These are phyloP conservation scores for Seminavis robusta DNA, from an alignment of 108 stramenopile genomes.

Conservation along the genomic window DNA sequence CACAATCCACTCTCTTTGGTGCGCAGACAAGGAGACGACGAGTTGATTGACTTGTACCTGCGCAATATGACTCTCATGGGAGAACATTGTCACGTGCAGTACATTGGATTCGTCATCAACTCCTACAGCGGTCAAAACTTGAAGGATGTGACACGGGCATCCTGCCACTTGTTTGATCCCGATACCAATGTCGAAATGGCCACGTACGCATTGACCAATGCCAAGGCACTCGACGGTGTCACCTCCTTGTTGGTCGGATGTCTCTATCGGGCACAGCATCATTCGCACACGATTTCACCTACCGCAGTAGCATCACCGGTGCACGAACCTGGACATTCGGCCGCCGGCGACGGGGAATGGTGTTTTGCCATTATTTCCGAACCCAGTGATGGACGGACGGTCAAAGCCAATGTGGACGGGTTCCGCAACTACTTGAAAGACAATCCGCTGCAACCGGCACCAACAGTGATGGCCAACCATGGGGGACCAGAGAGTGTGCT, in stretches of 20 bases:
- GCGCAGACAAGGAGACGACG: slow-evolving; percentile 43
- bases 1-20: no score
- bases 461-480: no score
- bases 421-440: slow-evolving; percentile 8
- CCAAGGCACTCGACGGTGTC: slow-evolving; percentile 18
- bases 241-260: slow-evolving; percentile 38
- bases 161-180: slow-evolving; percentile 45
- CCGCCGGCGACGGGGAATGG: slow-evolving; percentile 20
- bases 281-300: no score
- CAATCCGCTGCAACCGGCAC: slow-evolving; percentile 2
- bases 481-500: no score
- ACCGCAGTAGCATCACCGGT: no score
- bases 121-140: slow-evolving; percentile 45
- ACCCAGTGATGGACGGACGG: slow-evolving; percentile 24
- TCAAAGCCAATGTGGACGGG: slow-evolving; percentile 15
- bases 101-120: slow-evolving; percentile 45
- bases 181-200: slow-evolving; percentile 25
- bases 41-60: slow-evolving; percentile 29
- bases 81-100: no score
- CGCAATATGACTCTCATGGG: slow-evolving; percentile 20
- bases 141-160: slow-evolving; percentile 38
- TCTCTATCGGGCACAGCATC: no score
- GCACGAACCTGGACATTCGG: no score
- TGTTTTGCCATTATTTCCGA: slow-evolving; percentile 30
- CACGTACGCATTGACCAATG: slow-evolving; percentile 33